Conservation (phyloP, 2,329 filamentous ascomycete genomes). For the Penicillium sp. region DNA sequence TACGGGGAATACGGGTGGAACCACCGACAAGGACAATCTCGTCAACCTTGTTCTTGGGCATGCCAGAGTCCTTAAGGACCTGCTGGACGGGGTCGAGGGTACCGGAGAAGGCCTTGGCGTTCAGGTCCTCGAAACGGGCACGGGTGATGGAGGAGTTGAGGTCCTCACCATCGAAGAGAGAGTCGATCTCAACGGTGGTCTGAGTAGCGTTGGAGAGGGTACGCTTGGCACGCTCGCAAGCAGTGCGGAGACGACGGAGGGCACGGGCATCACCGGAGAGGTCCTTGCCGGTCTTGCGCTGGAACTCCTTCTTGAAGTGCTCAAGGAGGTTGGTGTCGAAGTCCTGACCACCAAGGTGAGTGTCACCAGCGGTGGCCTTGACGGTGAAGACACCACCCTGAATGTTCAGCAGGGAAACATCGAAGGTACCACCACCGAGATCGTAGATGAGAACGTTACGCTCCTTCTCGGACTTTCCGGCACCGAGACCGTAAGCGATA, state of each 20-base stretch:
- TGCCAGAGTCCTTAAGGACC: slow-evolving; percentile 87
- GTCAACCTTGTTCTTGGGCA: slow-evolving; percentile 90
- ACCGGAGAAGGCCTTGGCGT: slow-evolving; percentile 90
- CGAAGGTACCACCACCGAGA: slow-evolving; percentile 99
- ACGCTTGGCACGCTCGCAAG: slow-evolving; percentile 99
- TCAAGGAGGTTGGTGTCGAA: slow-evolving; percentile 96
- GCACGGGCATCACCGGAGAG: slow-evolving; percentile 83
- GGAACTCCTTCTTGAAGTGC: slow-evolving; percentile 96
- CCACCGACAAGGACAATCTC: slow-evolving; percentile 99
- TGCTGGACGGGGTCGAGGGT: slow-evolving; percentile 95
- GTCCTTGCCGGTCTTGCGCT: slow-evolving; percentile 75
- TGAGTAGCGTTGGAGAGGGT: slow-evolving; percentile 96
- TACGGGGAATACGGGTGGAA: slow-evolving; percentile 96
- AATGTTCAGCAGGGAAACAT: slow-evolving; percentile 99
- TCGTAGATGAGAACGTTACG: slow-evolving; percentile 99
- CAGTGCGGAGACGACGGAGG: slow-evolving; percentile 91
- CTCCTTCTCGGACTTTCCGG: slow-evolving; percentile 95
- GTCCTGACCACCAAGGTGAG: slow-evolving; percentile 91
- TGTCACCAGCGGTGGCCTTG: slow-evolving; percentile 97
- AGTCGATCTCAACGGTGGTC: slow-evolving; percentile 98
- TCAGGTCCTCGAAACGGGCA: slow-evolving; percentile 98
- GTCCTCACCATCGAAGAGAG: slow-evolving; percentile 96
- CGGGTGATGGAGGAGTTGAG: slow-evolving; percentile 97
- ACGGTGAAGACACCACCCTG: slow-evolving; percentile 99
- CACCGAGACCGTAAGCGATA: slow-evolving; percentile 95